Evolutionary conservation across 139 green algal species (phyloP).

Genomic region (Spirogloea muscicola): DNA sequence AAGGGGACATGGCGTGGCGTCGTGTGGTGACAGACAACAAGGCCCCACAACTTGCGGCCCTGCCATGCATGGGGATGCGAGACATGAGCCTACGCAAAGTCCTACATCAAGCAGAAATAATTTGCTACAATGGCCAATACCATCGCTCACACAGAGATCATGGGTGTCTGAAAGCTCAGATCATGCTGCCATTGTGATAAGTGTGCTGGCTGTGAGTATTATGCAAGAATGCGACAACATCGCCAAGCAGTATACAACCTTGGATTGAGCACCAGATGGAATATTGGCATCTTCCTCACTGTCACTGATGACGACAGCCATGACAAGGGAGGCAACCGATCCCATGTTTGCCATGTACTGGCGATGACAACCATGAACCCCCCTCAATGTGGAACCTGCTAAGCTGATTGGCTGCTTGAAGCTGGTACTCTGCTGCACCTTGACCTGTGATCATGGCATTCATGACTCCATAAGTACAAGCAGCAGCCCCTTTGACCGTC

Average conservation of each 20-base stretch:
- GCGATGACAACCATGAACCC: constrained; percentile 29
- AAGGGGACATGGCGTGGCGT: constrained; percentile 34
- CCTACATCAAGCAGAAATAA: too few relatives aligned
- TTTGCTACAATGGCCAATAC: too few relatives aligned
- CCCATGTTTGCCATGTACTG: constrained; percentile 52
- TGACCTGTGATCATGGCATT: background rate
- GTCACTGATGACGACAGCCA: constrained; percentile 37
- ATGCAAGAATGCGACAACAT: too few relatives aligned
- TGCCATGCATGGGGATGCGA: too few relatives aligned
- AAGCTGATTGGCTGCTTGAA: constrained; percentile 21
- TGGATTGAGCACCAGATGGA: too few relatives aligned
- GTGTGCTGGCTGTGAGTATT: too few relatives aligned
- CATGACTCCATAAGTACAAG: background rate
- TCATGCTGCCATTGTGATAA: too few relatives aligned
- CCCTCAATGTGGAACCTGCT: constrained; percentile 30
- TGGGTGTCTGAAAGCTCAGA: too few relatives aligned
- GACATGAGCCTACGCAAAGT: too few relatives aligned
- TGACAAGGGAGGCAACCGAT: constrained; percentile 18
- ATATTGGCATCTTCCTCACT: constrained; percentile 8
- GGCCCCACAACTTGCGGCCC: constrained; percentile 32
- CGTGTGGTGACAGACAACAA: constrained; percentile 38
- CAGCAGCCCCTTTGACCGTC: background rate
- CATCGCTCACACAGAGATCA: too few relatives aligned
- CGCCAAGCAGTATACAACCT: too few relatives aligned
- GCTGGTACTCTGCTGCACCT: constrained; percentile 5